Base-by-base conservation (phyloP, 2,329 filamentous ascomycete species). In the Geosmithia morbida region DNA sequence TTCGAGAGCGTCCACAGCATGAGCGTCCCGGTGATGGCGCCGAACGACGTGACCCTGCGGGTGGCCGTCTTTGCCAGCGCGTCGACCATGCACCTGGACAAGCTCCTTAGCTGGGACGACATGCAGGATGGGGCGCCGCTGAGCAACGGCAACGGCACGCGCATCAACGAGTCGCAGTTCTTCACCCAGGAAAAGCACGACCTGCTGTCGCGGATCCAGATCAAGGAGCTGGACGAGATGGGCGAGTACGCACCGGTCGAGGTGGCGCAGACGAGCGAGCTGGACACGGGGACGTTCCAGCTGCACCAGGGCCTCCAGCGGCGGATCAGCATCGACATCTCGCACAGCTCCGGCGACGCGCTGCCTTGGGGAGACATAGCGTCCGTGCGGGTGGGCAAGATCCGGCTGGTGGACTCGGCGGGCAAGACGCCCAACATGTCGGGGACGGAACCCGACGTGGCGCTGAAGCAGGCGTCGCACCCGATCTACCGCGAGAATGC, bases 1-100 rank as follows among this genome's bases (percentile, higher is more conserved):
- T 98, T 98, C 55, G 90, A 97, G 65, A 98, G 92, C 63, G 89
- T 97, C 45, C 92, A 98, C 69, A 95, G 87, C 63, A 95, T 98
- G 87, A 95, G 87, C 60, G 74, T 98, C 47, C 86, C 89, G 3
- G 72, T 94, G 37, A 83, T 83, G 42, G 61, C 64, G 5, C 78
- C 87, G 1, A 77, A 76, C 19, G 82, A 83, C 44, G 81, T 87
- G 1, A 83, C 80, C 20, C 66, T 98, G 47, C 79, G 92, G 48
- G 85, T 95, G 8, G 87, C 88, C 45, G 85, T 98, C 51, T 97
- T 95, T 61, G 89, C 92, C 17, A 84, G 84, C 58, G 87, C 95
- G 37, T 92, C 87, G 1, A 70, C 82, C 0, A 96, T 96, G 82
- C 92, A 98, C 65, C 75, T 98, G 19, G 92, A 98, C 63, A 97